Evolutionary conservation across 1,139 yeast genomes (phyloP), one percentile per base, ranked within the genome.

Genomic region (Candida dubliniensis): DNA sequence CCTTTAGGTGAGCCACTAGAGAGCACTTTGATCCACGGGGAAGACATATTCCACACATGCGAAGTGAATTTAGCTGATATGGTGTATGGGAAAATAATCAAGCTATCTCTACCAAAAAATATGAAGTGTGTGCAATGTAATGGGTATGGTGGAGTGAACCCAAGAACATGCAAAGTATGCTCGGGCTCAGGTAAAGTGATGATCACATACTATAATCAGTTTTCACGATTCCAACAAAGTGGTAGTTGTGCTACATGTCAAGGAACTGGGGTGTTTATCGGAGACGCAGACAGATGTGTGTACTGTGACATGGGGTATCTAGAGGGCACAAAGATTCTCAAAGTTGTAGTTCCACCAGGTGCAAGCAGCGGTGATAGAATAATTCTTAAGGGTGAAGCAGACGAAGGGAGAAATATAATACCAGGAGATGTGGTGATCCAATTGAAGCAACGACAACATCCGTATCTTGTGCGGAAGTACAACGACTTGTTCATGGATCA

Each of bases 341-440:
- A 74, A 44, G 73, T 83, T 6, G 63, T 65, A 18, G 68, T 81
- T 2, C 67, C 72, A 24, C 81, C 82, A 3, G 89, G 89, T 1
- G 66, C 78, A 31, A 60, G 60, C 37, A 60, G 74, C 41, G 82
- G 82, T 0, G 80, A 79, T 48, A 64, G 68, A 42, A 72, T 82
- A 18, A 63, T 79, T 1, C 60, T 82, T 14, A 68, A 72, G 18
- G 79, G 82, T 2, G 84, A 79, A 51, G 87, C 83, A 0, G 90
- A 84, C 53, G 86, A 83, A 57, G 84, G 83, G 0, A 63, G 76
- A 31, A 71, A 74, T 49, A 65, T 80, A 2, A 63, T 76, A 1
- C 87, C 90, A 0, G 91, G 91, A 2, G 87, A 84, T 58, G 83
- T 84, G 8, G 64, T 83, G 2, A 76, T 84, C 4, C 68, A 66